Evolutionary conservation across 441 rosid species (phyloP).

Genomic region (Breynia disticha): DNA sequence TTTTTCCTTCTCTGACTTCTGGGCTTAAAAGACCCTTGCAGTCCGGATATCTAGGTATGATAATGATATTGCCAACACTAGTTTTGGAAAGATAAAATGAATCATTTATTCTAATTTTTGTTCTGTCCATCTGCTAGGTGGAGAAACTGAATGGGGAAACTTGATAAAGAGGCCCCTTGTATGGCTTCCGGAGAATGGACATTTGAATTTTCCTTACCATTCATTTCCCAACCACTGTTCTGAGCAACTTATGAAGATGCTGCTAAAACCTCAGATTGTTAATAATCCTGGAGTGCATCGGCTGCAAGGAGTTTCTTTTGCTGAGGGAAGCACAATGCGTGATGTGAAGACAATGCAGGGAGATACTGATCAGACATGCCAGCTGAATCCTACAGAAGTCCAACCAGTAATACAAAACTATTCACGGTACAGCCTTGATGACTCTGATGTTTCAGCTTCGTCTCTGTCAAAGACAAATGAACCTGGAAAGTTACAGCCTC

Average conservation of each 20-base stretch:
- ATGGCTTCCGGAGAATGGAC: constrained; percentile 45
- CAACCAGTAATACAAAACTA: constrained; percentile 25
- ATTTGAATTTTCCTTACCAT: constrained; percentile 44
- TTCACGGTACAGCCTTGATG: constrained; percentile 26
- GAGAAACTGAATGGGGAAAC: constrained; percentile 78
- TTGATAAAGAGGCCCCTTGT: constrained; percentile 65
- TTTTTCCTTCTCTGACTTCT: constrained; percentile 87
- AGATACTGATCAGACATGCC: constrained; percentile 30
- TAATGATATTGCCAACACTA: neutral
- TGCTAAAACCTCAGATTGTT: constrained; percentile 53
- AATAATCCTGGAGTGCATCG: constrained; percentile 24
- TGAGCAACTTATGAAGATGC: constrained; percentile 60
- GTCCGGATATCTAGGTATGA: constrained; percentile 60
- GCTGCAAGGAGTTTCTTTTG: constrained; percentile 33
- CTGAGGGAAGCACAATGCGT: constrained; percentile 29
- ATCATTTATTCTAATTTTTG: constrained; percentile 1
- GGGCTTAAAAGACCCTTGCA: constrained; percentile 75
- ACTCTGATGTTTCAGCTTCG: constrained; percentile 14
- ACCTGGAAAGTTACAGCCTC: constrained; percentile 24
- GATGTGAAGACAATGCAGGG: constrained; percentile 38
- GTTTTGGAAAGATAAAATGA: neutral
- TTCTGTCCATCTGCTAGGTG: constrained; percentile 27
- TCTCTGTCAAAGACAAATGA: constrained; percentile 30
- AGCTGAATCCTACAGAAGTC: constrained; percentile 30
- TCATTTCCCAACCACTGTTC: constrained; percentile 39